These are phyloP conservation scores for Trifolium subterraneum DNA, from an alignment of 306 rosid species.

Conservation along the genomic window DNA sequence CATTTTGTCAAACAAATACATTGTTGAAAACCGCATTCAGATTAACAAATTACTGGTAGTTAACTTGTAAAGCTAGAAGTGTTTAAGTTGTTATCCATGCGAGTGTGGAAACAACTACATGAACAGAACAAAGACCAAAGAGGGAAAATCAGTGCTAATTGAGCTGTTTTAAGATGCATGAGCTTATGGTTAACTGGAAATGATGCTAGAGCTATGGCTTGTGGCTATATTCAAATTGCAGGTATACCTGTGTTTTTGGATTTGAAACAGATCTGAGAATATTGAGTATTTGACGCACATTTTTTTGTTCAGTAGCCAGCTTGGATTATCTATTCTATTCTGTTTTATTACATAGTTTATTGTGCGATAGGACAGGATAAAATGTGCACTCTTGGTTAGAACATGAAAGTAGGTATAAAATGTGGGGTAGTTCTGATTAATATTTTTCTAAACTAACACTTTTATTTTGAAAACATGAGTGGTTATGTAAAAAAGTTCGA, in stretches of 20 bases:
- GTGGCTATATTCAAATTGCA: not conserved
- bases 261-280: conserved; percentile 1
- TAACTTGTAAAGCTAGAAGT: not conserved
- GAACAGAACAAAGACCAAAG: not conserved
- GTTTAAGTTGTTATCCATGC: not conserved
- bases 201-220: conserved; percentile 6
- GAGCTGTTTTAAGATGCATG: not conserved
- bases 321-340: not conserved
- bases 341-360: not conserved
- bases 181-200: not conserved
- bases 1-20: not conserved
- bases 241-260: not conserved
- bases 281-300: not conserved
- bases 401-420: no score
- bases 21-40: not conserved
- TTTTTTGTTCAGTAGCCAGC: not conserved
- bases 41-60: not conserved
- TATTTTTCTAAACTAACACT: not conserved
- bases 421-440: not conserved
- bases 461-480: not conserved
- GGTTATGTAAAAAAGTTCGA: not conserved
- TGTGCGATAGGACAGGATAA: not conserved
- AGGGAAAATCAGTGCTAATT: not conserved
- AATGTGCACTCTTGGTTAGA: conserved; percentile 15
- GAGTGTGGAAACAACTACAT: not conserved